A percentile compares a stretch with the other conserved stretches of the same genome.
Conservation (phyloP, 2,329 filamentous ascomycete genomes). For the Aspergillus arachidicola region DNA sequence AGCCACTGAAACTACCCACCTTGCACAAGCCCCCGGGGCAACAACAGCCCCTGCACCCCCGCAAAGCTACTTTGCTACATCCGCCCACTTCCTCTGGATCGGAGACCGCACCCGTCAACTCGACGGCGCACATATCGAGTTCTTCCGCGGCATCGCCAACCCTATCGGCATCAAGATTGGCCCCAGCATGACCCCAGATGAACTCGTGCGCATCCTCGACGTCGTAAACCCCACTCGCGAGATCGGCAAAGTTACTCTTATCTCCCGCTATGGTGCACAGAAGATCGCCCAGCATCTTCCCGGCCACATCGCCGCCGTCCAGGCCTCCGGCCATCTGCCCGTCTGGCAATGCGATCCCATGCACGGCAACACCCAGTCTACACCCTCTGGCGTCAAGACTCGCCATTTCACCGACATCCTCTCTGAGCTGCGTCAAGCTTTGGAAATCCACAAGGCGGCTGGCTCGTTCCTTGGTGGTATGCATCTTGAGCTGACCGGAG, state of each 20-base stretch:
- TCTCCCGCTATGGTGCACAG: conserved; percentile 86
- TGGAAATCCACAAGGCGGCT: conserved; percentile 80
- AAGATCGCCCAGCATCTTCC: conserved; percentile 78
- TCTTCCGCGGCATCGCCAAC: conserved; percentile 94
- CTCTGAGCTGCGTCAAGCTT: conserved; percentile 78
- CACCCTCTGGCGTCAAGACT: conserved; percentile 82
- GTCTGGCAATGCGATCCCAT: conserved; percentile 99
- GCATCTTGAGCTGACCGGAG: conserved; percentile 92
- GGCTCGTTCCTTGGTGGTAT: conserved; percentile 89
- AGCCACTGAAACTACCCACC: conserved; percentile 14
- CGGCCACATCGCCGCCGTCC: conserved; percentile 83
- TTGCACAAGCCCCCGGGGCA: conserved; percentile 17
- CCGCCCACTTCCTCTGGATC: conserved; percentile 97
- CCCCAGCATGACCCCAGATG: conserved; percentile 74
- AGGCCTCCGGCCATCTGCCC: conserved; percentile 72
- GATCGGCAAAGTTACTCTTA: conserved; percentile 90
- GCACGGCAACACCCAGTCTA: conserved; percentile 78
- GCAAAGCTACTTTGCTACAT: conserved; percentile 83
- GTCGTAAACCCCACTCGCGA: conserved; percentile 82
- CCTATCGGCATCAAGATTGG: conserved; percentile 97
- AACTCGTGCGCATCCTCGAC: conserved; percentile 78
- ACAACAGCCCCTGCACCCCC: conserved; percentile 67
- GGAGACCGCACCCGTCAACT: conserved; percentile 94
- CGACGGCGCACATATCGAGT: conserved; percentile 92
- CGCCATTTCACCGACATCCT: conserved; percentile 89